Evolutionary conservation across 306 rosid species (phyloP), one percentile per base, ranked within the genome.

Genomic region (Corylus americana): DNA sequence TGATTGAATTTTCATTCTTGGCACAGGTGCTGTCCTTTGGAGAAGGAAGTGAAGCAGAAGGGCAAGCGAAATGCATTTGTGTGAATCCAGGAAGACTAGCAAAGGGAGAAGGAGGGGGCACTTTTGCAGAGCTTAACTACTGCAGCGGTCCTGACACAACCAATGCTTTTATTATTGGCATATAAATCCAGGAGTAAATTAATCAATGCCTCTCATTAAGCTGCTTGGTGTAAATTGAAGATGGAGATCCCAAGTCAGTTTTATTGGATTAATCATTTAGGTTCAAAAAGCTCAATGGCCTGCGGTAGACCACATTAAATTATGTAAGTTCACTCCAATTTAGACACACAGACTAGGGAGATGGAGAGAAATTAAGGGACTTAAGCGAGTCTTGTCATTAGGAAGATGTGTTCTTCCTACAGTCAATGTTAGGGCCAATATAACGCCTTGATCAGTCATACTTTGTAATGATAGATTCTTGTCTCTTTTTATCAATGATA

Each of bases 61-160:
- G 74, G 78, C 79, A 53, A 75, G 71, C 17, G 68, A 92, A 85
- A 74, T 93, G 97, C 83, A 73, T 93, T 70, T 93, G 94, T 59
- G 81, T 95, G 62, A 95, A 95, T 83, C 99, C 98, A 0, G 99
- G 98, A 85, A 91, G 98, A 87, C 83, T 93, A 13, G 85, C 94
- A 73, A 93, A 93, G 86, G 99, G 98, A 71, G 98, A 91, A 89
- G 97, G 99, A 75, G 98, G 97, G 27, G 99, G 98, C 68, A 95
- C 97, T 80, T 95, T 95, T 59, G 94, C 85, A 0, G 98, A 90
- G 89, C 93, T 95, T 44, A 84, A 88, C 63, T 95, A 86, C 80
- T 55, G 83, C 62, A 92, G 94, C 4, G 86, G 79, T 67, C 87
- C 93, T 0, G 90, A 90, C 78, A 85, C 70, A 58, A 79, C 80